These are phyloP conservation scores for Globisporangium carolinianum DNA, from an alignment of 352 stramenopile genomes.

Conservation along the genomic window DNA sequence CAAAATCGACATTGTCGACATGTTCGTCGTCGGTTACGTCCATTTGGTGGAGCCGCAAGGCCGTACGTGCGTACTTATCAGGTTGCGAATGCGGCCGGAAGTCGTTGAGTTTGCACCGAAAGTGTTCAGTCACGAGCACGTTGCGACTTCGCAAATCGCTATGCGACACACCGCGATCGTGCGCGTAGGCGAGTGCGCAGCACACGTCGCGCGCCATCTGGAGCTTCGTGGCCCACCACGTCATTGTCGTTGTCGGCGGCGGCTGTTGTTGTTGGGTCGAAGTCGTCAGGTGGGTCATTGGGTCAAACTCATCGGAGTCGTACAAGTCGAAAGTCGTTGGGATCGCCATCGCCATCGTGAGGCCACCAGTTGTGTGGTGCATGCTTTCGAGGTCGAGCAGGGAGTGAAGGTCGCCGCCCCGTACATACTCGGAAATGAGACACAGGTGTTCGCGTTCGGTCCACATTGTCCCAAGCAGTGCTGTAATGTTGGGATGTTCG, in stretches of 20 bases:
- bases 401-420: constrained; percentile 42
- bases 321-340: no score
- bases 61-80: constrained; percentile 18
- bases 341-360: background rate
- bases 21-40: constrained; percentile 14
- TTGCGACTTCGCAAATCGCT: constrained; percentile 64
- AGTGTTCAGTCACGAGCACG: constrained; percentile 48
- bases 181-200: constrained; percentile 41
- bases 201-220: constrained; percentile 56
- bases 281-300: background rate
- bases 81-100: constrained; percentile 31
- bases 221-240: constrained; percentile 32
- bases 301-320: background rate
- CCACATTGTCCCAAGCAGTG: constrained; percentile 70
- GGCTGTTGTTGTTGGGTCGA: constrained; percentile 1
- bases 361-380: constrained; percentile 14
- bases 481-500: constrained; percentile 60
- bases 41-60: constrained; percentile 8
- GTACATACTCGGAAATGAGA: constrained; percentile 63
- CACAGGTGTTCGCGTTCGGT: constrained; percentile 52
- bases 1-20: constrained; percentile 9
- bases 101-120: constrained; percentile 57
- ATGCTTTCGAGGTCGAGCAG: constrained; percentile 47
- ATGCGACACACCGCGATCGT: constrained; percentile 44
- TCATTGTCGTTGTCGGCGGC: constrained; percentile 20